phyloP scores from a whole-genome alignment of 1,284 basidiomycete species.

The Ganoderma resinaceum region DNA sequence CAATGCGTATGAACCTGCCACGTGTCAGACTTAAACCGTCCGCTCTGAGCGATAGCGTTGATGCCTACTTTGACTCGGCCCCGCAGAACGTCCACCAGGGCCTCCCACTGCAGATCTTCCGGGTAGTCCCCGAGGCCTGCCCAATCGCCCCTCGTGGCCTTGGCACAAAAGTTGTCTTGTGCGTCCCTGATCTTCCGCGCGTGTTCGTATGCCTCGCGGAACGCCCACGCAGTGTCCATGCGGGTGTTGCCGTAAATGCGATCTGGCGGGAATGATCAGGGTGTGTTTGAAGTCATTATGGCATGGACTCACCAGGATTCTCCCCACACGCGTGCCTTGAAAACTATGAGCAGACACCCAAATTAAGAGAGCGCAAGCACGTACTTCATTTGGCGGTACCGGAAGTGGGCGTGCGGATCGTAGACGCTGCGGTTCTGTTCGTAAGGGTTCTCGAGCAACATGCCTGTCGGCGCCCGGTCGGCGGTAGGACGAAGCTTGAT shows the following conservation, averaged over 20 bases:
- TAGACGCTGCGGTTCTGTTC: slow-evolving; percentile 43
- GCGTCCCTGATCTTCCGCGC: slow-evolving; percentile 76
- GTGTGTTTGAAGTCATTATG: neutral
- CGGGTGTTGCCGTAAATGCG: slow-evolving; percentile 51
- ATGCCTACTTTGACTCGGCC: slow-evolving; percentile 71
- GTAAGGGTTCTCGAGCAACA: slow-evolving; percentile 56
- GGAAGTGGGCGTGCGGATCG: slow-evolving; percentile 40
- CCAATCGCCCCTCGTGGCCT: slow-evolving; percentile 66
- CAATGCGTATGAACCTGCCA: slow-evolving; percentile 79
- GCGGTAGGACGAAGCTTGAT: slow-evolving; percentile 58
- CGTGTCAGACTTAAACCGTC: neutral
- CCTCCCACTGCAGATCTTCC: slow-evolving; percentile 84
- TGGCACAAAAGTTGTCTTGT: slow-evolving; percentile 80
- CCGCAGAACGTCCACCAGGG: slow-evolving; percentile 87
- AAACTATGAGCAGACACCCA: neutral
- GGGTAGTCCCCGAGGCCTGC: slow-evolving; percentile 70
- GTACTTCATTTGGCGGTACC: slow-evolving; percentile 57
- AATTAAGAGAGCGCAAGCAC: neutral
- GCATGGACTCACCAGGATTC: slow-evolving; percentile 40
- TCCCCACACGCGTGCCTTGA: slow-evolving; percentile 41
- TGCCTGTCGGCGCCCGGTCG: slow-evolving; percentile 52
- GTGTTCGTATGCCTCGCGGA: slow-evolving; percentile 69
- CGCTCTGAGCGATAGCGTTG: no score
- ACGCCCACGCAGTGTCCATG: slow-evolving; percentile 70
- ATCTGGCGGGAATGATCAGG: neutral